A percentile compares a stretch with the other conserved stretches of the same genome.
phyloP scores from a whole-genome alignment of 257 asterid species.

The Osmanthus fragrans region DNA sequence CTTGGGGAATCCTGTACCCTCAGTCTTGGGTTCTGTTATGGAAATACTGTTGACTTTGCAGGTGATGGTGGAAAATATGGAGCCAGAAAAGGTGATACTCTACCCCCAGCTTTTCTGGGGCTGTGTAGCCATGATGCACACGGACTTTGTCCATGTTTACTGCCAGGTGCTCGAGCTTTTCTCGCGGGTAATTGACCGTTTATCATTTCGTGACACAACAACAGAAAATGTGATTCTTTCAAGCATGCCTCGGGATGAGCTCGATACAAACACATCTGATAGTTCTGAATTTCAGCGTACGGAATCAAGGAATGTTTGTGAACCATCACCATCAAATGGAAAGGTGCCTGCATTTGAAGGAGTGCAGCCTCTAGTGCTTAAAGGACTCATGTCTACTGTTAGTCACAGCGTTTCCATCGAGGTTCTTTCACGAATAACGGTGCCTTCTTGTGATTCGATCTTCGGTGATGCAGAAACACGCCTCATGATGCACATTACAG shows the following conservation, averaged over 20 bases:
- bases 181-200: conserved; percentile 85
- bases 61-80: conserved; percentile 99
- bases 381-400: conserved; percentile 88
- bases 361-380: conserved; percentile 93
- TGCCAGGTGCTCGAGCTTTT: conserved; percentile 98
- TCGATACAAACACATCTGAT: conserved; percentile 56
- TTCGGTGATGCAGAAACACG: conserved; percentile 93
- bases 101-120: conserved; percentile 99
- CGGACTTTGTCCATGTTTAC: conserved; percentile 91
- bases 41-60: conserved; percentile 90
- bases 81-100: conserved; percentile 92
- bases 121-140: conserved; percentile 99
- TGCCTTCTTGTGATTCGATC: conserved; percentile 92
- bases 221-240: conserved; percentile 98
- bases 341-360: conserved; percentile 91
- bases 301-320: conserved; percentile 59
- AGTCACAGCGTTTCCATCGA: conserved; percentile 86
- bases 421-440: conserved; percentile 92
- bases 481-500: conserved; percentile 91
- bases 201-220: conserved; percentile 92
- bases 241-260: conserved; percentile 95
- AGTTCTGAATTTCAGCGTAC: conserved; percentile 66
- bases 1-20: conserved; percentile 86
- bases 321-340: conserved; percentile 49
- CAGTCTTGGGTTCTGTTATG: conserved; percentile 94